Evolutionary conservation across 2,329 filamentous ascomycete genomes (phyloP), one percentile per base, ranked within the genome.

Genomic region (Cadophora malorum): DNA sequence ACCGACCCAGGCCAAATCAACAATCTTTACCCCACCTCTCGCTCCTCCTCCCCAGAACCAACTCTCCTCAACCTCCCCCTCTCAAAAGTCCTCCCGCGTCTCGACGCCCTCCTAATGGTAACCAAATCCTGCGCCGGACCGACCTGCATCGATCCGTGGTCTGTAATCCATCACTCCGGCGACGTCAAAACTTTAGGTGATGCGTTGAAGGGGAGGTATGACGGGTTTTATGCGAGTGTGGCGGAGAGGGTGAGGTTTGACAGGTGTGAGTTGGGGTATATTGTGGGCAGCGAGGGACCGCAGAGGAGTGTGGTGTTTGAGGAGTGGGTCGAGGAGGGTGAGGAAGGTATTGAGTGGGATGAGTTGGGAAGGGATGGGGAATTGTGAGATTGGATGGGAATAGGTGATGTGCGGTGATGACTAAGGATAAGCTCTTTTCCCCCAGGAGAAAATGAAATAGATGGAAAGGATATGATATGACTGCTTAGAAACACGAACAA

Each of bases 31-130:
- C 74, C 76, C 1, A 52, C 65, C 33, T n/a, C 14, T 9, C 4
- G 65, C 47, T 64, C 66, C 60, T 65, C n/a, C 63, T 1, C 67
- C 72, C 66, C 38, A 5, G 16, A 45, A 19, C 41, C 41, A 16
- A 16, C 3, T 12, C 66, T 82, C n/a, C 73, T 80, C 7, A 79
- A 78, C 5, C 72, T 77, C 12, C 74, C 79, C 19, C 67, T 82
- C 1, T 66, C 74, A 6, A 80, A 82, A 63, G 79, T 87, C 0
- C 72, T 84, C 3, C 78, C 80, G 25, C 83, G 86, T 2, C 81
- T 91, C 0, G 87, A 90, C 69, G 79, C 86, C 2, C 79, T 90
- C 1, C 80, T 89, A 58, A 79, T 90, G 68, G 85, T 89, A 1
- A 79, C 88, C 28, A 90, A 90, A 78, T 85, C 85, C 4, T 90